Base-by-base conservation (phyloP, 164 flowering plant genomes). In the Euptelea pleiosperma region DNA sequence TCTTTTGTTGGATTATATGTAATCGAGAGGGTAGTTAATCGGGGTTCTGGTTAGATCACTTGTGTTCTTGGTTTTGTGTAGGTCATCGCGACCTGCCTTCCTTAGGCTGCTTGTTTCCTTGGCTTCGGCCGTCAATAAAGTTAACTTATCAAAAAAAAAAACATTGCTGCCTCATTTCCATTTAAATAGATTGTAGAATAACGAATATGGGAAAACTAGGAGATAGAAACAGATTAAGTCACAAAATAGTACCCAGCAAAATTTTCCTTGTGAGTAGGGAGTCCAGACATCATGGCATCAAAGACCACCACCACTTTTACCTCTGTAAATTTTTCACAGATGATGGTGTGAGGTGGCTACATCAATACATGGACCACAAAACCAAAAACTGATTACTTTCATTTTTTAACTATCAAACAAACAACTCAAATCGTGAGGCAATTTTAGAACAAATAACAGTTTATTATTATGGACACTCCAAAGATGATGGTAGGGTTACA, bases 231-330 rank as follows among this genome's bases (percentile, higher is more conserved):
- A 25, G 52, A 7, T 57, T 51, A 44, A 43, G 62, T 46, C 44
- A 60, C 21, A 58, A 37, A 49, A 44, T n/a, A 65, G 44, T 84
- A 93, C 98, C 97, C 87, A 29, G 65, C 75, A 79, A 86, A 90
- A 43, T 19, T 71, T 76, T 90, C 94, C 68, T 82, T 84, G 75
- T 88, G 97, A 25, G 92, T 79, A 52, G 90, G 90, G 30, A 83
- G 81, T 54, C 97, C 94, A 60, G 96, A 90, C 89, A 83, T 75
- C 86, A 77, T 71, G 6, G 98, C 97, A 79, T 93, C 97, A 79
- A 93, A 93, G 42, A 93, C 97, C 64, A 75, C 91, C 39, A 93
- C 97, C 57, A 93, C 96, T 77, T 87, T 93, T 41, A 89, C 94
- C 75, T 86, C 97, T 93, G 86, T 46, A 73, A 29, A 73, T 35